Conservation (phyloP, 345 rosid species). For the Lepidium africanum region DNA sequence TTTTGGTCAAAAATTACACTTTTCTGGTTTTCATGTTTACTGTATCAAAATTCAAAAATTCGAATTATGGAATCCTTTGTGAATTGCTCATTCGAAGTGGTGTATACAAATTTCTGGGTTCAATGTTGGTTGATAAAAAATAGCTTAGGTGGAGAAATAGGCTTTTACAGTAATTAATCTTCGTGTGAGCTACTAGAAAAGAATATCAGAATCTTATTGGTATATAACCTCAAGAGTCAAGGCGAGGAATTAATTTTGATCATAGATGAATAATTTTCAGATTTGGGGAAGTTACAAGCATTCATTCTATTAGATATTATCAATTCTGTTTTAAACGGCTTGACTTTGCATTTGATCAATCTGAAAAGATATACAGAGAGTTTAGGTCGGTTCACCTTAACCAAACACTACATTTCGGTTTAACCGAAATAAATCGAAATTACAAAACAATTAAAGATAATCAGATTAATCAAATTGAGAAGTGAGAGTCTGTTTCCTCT, state of each 20-base stretch:
- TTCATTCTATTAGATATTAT: no score
- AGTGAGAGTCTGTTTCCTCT: no score
- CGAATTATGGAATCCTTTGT: background rate
- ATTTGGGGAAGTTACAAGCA: background rate
- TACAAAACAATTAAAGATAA: no score
- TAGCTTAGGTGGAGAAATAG: background rate
- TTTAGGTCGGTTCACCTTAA: no score
- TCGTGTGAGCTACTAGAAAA: background rate
- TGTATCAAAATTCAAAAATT: background rate
- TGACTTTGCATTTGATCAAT: no score
- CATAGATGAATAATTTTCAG: background rate
- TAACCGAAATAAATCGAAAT: no score
- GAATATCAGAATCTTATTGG: background rate
- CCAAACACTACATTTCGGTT: no score
- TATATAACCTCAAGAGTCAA: background rate
- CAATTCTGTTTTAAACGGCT: no score
- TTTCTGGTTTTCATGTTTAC: background rate
- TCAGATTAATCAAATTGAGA: no score
- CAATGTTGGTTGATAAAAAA: background rate
- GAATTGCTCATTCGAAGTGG: background rate
- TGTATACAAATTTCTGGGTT: background rate
- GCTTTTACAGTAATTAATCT: background rate
- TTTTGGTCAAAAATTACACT: no score
- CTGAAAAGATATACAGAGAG: no score
- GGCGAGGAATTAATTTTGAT: background rate